Conservation (phyloP, 768 basidiomycete species). For the Glaciozyma martinii region DNA sequence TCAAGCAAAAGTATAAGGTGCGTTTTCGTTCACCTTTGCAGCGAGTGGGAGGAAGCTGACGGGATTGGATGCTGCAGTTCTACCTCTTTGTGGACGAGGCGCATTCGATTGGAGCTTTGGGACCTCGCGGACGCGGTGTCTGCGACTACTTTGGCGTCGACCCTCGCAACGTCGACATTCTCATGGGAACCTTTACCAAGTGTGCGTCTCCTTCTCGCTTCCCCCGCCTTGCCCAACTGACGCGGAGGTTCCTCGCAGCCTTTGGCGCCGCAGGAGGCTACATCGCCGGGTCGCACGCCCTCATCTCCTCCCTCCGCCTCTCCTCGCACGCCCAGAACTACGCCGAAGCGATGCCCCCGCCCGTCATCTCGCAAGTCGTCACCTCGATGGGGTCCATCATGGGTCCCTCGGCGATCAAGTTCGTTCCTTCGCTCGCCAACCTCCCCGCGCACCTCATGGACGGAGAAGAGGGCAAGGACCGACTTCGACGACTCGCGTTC, state of each 20-base stretch:
- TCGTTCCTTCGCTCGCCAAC: constrained; percentile 36
- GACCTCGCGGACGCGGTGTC: constrained; percentile 88
- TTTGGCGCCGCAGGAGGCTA: constrained; percentile 94
- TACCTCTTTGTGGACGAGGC: constrained; percentile 94
- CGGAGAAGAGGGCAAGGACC: constrained; percentile 70
- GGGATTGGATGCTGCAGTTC: constrained; percentile 56
- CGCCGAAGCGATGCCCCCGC: constrained; percentile 81
- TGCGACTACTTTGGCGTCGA: constrained; percentile 84
- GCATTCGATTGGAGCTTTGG: constrained; percentile 91
- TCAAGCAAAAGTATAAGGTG: constrained; percentile 95
- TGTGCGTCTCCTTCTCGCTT: constrained; percentile 35
- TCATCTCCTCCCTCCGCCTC: constrained; percentile 68
- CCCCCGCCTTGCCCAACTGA: neutral
- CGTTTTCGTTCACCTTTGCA: constrained; percentile 16
- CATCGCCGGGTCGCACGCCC: constrained; percentile 68
- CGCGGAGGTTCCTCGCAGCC: constrained; percentile 33
- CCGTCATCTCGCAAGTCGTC: constrained; percentile 81
- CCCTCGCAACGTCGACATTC: constrained; percentile 72
- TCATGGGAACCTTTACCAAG: constrained; percentile 96
- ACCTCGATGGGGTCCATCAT: constrained; percentile 95
- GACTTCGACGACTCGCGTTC: constrained; percentile 83
- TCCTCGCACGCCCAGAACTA: constrained; percentile 58
- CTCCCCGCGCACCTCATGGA: constrained; percentile 65
- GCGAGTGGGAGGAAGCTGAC: neutral
- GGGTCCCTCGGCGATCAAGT: constrained; percentile 48